Percentiles rank a stretch among this genome's conserved stretches.
These are phyloP conservation scores for Phylloporus sp. DNA, from an alignment of 1,284 basidiomycete species.

Conservation along the genomic window DNA sequence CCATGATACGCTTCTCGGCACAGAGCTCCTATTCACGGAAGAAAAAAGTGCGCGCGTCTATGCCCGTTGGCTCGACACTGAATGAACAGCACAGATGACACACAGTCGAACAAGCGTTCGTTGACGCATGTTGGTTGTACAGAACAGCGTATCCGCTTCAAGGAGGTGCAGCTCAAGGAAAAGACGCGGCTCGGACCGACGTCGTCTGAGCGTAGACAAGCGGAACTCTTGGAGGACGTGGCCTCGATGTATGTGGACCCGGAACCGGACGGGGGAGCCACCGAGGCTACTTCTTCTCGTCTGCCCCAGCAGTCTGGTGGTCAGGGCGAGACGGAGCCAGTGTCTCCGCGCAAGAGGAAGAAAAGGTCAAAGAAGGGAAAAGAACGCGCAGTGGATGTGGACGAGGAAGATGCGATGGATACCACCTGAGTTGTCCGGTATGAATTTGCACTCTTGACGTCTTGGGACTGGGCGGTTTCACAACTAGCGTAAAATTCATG, in stretches of 20 bases:
- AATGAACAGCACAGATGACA: conserved; percentile 41
- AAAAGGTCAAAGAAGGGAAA: conserved; percentile 35
- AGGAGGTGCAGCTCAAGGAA: conserved; percentile 39
- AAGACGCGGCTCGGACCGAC: conserved; percentile 25
- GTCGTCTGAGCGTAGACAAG: conserved; percentile 10
- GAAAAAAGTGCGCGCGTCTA: conserved; percentile 53
- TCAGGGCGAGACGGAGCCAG: conserved; percentile 1
- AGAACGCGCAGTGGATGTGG: conserved; percentile 30
- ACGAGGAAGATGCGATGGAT: conserved; percentile 34
- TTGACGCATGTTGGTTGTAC: conserved; percentile 64
- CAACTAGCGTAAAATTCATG: neutral
- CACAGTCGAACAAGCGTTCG: conserved; percentile 55
- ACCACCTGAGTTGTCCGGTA: conserved; percentile 8
- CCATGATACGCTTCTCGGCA: conserved; percentile 71
- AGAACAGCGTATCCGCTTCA: conserved; percentile 69
- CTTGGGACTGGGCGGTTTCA: too few relatives aligned
- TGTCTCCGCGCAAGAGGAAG: conserved; percentile 24
- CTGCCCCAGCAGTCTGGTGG: conserved; percentile 8
- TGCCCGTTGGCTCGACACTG: neutral
- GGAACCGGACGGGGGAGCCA: conserved; percentile 3
- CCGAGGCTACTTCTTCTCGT: conserved; percentile 1
- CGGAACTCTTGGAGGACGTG: conserved; percentile 28
- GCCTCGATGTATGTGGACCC: conserved; percentile 32
- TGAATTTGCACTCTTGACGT: too few relatives aligned
- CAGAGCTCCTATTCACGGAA: conserved; percentile 76